Evolutionary conservation across 2,329 filamentous ascomycete genomes (phyloP).

Genomic region (Fusarium agapanthi): DNA sequence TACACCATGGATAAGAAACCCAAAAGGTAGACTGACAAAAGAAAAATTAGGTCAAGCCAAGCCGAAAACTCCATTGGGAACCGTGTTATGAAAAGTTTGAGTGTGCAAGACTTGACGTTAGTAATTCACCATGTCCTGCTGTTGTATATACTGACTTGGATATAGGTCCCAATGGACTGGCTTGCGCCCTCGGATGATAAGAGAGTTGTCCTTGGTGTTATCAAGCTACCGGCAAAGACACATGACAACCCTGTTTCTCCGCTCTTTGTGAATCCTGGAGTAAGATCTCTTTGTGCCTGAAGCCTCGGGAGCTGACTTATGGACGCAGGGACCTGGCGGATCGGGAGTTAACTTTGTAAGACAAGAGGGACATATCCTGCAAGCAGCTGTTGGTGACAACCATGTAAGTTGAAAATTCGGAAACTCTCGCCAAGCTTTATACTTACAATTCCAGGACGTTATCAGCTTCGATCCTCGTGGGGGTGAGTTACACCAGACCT

Average conservation of each 20-base stretch:
- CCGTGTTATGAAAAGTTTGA: constrained; percentile 46
- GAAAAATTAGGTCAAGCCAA: constrained; percentile 47
- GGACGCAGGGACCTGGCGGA: constrained; percentile 56
- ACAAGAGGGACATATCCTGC: constrained; percentile 46
- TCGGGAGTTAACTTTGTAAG: constrained; percentile 52
- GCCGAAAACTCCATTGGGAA: constrained; percentile 43
- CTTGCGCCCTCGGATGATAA: constrained; percentile 39
- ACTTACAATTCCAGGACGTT: constrained; percentile 49
- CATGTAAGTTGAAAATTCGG: constrained; percentile 47
- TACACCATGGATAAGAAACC: neutral
- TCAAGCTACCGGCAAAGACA: constrained; percentile 46
- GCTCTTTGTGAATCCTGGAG: constrained; percentile 49
- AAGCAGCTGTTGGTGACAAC: constrained; percentile 57
- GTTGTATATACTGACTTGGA: neutral
- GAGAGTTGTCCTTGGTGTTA: constrained; percentile 46
- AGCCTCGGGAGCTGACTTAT: neutral
- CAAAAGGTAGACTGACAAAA: neutral
- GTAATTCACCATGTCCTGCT: neutral
- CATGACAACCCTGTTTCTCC: constrained; percentile 40
- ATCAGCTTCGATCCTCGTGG: constrained; percentile 62
- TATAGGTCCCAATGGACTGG: constrained; percentile 50
- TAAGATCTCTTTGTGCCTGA: constrained; percentile 21
- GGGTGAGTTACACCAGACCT: constrained; percentile 36
- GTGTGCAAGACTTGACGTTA: constrained; percentile 48
- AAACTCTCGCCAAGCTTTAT: neutral